Base-by-base conservation (phyloP, 2,329 filamentous ascomycete genomes). In the Epichloe amarillans region DNA sequence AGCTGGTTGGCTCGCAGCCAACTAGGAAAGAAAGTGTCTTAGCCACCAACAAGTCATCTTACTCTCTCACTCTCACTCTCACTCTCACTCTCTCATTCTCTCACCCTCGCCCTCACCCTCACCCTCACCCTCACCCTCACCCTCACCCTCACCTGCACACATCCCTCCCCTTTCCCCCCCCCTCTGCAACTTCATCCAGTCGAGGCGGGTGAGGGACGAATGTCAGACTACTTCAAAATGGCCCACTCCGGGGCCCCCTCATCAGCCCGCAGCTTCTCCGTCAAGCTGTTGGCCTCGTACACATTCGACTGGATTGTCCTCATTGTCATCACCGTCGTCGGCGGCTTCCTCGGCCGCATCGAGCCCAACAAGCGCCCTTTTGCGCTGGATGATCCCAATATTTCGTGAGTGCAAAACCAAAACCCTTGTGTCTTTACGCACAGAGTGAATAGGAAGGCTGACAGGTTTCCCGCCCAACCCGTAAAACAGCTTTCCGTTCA, bases 221-320 rank as follows among this genome's bases (percentile, higher is more conserved):
- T 62, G 61, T 55, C 57, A 41, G 47, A 52, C 46, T 64, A 64
- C 51, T 59, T 59, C 47, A 63, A 55, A 55, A 64, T 64, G 60
- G 55, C 55, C 53, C 55, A 54, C 26, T 47, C 57, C 26, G 55
- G 54, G 51, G 51, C 50, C 45, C 49, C 55, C 45, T 55, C 56
- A 43, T 55, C 56, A 43, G 53, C 56, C 47, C 52, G 55, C 48
- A 54, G 55, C 54, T 58, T 67, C 54, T 63, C 66, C 3, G 49
- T 64, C 11, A 58, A 63, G 23, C 59, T 72, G 41, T 54, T 86
- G 45, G 60, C 79, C n/a, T 85, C 83, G 21, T 90, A 90, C 62
- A 66, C 84, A 48, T 67, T 87, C 52, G 86, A 90, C 68, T 91
- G 86, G 86, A 64, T 86, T 19, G 68, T 86, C 46, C 77, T 86